These are phyloP conservation scores for Barnettozyma siamensis DNA, from an alignment of 805 yeast genomes.

Conservation along the genomic window DNA sequence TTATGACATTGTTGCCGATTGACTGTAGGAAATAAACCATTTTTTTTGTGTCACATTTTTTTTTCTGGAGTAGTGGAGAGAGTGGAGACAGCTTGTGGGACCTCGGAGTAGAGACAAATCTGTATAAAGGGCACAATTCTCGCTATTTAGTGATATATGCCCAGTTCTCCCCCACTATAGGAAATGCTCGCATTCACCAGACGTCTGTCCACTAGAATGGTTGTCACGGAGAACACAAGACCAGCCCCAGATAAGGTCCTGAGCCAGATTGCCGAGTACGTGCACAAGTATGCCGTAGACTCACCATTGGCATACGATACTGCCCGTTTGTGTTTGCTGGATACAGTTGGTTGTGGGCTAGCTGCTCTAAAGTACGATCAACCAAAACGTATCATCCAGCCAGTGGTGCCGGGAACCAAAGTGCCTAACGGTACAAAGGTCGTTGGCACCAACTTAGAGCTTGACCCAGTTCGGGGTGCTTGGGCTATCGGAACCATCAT, in stretches of 20 bases:
- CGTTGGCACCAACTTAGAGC: conserved; percentile 43
- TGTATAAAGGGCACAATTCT: no score
- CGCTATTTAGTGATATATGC: no score
- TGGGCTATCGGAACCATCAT: conserved; percentile 51
- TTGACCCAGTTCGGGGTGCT: conserved; percentile 56
- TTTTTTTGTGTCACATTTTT: neutral
- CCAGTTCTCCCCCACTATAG: no score
- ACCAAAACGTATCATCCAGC: conserved; percentile 43
- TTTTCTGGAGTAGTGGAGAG: neutral
- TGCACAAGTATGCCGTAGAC: conserved; percentile 39
- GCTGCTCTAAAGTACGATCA: conserved; percentile 51
- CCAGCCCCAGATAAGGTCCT: conserved; percentile 47
- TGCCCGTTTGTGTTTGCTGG: conserved; percentile 49
- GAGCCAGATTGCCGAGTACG: conserved; percentile 43
- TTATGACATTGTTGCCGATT: neutral
- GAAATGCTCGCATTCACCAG: neutral
- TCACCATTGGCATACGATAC: conserved; percentile 46
- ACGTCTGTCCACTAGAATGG: conserved; percentile 6
- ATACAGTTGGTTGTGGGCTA: conserved; percentile 55
- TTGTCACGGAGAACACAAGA: conserved; percentile 41
- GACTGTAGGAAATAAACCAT: neutral
- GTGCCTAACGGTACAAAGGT: conserved; percentile 53
- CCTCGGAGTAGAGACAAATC: neutral
- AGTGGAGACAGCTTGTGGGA: neutral
- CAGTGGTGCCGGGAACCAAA: conserved; percentile 50